Evolutionary conservation across 31 red algal species (phyloP).

Genomic region (Bonnemaisonia californica): DNA sequence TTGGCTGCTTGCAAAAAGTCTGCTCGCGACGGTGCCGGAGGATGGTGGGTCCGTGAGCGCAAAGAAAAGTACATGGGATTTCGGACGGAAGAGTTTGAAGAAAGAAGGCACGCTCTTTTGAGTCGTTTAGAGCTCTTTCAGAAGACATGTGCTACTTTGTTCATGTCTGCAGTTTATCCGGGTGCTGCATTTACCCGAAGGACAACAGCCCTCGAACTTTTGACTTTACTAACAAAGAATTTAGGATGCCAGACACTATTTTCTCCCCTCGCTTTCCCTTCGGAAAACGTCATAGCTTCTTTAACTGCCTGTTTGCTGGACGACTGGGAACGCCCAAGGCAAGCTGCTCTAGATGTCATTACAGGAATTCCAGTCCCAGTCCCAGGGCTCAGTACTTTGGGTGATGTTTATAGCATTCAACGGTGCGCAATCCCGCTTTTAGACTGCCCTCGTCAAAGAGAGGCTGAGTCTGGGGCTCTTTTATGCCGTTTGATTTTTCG

Average conservation of each 20-base stretch:
- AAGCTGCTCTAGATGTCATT: conserved; percentile 27
- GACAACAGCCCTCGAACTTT: conserved; percentile 26
- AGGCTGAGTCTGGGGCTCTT: conserved; percentile 49
- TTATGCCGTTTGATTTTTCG: conserved; percentile 36
- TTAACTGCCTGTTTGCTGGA: conserved; percentile 33
- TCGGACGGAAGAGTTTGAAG: conserved; percentile 28
- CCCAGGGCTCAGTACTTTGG: conserved; percentile 14
- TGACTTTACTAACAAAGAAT: conserved; percentile 28
- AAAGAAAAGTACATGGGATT: conserved; percentile 22
- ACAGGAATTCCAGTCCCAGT: conserved; percentile 5
- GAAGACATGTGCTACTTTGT: conserved; percentile 9
- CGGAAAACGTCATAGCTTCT: not conserved
- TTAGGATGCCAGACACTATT: conserved; percentile 7
- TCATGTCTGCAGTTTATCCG: conserved; percentile 36
- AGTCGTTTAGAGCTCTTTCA: conserved; percentile 30
- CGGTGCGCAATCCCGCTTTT: conserved; percentile 23
- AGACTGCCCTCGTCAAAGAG: conserved; percentile 33
- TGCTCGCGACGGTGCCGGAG: conserved; percentile 34
- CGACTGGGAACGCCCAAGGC: conserved; percentile 49
- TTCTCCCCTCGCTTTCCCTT: not conserved
- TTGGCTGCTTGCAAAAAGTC: conserved; percentile 33
- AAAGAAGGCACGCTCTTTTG: conserved; percentile 7
- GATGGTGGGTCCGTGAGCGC: conserved; percentile 47
- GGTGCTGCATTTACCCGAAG: conserved; percentile 39
- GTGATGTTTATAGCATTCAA: conserved; percentile 7